Percentiles rank a stretch among this genome's conserved stretches.
phyloP scores from a whole-genome alignment of 345 rosid genomes.

The Eucalyptus caleyi region DNA sequence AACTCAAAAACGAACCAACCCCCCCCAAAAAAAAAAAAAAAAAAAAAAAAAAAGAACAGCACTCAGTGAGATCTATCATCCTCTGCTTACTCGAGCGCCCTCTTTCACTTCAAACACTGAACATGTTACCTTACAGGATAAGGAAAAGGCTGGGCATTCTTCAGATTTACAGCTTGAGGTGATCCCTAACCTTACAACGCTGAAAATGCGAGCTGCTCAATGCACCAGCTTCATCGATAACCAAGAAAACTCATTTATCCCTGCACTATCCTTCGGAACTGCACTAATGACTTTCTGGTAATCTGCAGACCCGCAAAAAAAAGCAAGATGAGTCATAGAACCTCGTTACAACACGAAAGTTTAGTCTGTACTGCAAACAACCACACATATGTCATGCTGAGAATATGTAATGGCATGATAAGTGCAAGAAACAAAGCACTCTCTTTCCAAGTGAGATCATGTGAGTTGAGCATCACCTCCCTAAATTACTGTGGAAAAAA shows the following conservation, averaged over 20 bases:
- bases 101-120: background rate
- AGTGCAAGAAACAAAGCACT: background rate
- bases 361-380: background rate
- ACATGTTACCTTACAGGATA: background rate
- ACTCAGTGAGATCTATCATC: background rate
- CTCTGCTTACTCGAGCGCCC: background rate
- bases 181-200: background rate
- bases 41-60: background rate
- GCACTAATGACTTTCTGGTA: constrained; percentile 77
- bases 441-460: background rate
- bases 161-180: background rate
- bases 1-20: background rate
- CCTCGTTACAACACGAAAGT: background rate
- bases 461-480: background rate
- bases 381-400: background rate
- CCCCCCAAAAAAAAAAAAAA: too few species aligned
- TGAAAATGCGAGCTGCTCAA: background rate
- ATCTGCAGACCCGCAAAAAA: constrained; percentile 23
- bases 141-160: background rate
- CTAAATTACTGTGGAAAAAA: background rate
- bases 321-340: background rate
- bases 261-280: background rate
- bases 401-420: background rate
- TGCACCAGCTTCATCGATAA: background rate
- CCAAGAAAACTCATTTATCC: background rate